Evolutionary conservation across 176 grass and related monocot species (phyloP).

Genomic region (Typha latifolia): DNA sequence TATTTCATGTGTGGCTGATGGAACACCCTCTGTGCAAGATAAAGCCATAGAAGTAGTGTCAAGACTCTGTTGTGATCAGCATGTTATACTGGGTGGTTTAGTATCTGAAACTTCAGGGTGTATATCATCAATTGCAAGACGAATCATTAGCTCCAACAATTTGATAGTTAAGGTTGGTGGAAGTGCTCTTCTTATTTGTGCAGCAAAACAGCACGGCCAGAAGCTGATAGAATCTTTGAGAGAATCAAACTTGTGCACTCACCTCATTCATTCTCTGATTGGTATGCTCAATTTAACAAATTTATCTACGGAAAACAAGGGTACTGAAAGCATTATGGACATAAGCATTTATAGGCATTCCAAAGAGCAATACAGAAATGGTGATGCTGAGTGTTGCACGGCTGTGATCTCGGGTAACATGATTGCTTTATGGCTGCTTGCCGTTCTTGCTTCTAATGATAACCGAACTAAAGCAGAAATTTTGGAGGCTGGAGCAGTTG

Average conservation of each 20-base stretch:
- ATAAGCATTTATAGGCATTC: constrained; percentile 72
- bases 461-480: constrained; percentile 55
- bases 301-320: constrained; percentile 40
- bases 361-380: constrained; percentile 39
- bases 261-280: constrained; percentile 73
- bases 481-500: constrained; percentile 69
- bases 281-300: constrained; percentile 78
- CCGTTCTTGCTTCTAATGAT: constrained; percentile 75
- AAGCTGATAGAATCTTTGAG: constrained; percentile 68
- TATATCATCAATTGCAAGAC: constrained; percentile 53
- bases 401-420: constrained; percentile 83
- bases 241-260: constrained; percentile 62
- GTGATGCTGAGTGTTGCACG: constrained; percentile 45
- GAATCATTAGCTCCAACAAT: constrained; percentile 56
- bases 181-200: constrained; percentile 86
- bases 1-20: constrained; percentile 82
- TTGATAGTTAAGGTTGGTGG: constrained; percentile 86
- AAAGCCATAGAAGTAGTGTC: constrained; percentile 89
- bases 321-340: constrained; percentile 53
- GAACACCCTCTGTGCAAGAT: constrained; percentile 78
- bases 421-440: constrained; percentile 87
- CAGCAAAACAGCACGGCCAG: constrained; percentile 62
- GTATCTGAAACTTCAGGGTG: constrained; percentile 75
- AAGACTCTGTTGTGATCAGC: constrained; percentile 73
- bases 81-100: constrained; percentile 70